Evolutionary conservation across 1,284 basidiomycete species (phyloP), one percentile per base, ranked within the genome.

Genomic region (Neolentinus lepideus): DNA sequence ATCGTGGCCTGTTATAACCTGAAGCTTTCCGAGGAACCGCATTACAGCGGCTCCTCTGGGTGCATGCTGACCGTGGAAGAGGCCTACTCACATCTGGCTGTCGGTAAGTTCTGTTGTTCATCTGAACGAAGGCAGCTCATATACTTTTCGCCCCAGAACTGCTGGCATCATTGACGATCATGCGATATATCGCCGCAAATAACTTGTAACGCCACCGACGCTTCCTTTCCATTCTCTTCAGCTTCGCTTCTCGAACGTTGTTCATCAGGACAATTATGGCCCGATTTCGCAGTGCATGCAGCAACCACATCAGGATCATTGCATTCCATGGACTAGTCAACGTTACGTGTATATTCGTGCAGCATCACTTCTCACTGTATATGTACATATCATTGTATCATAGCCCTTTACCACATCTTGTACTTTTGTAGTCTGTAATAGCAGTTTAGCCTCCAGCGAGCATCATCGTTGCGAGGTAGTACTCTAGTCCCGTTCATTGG

Each of bases 31-130:
- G 78, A 77, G 25, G 83, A 85, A 62, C 80, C 81, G 2, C 71
- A 73, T 19, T 84, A 84, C 60, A 52, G 54, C 3, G 63, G 67
- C 48, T 83, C 81, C 0, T 83, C 81, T 3, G 82, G 83, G 2
- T 81, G 80, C 56, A 77, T 78, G 67, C 67, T 87, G 54, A 81
- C 78, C 26, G 74, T 86, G n/a, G 81, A 83, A 46, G 84, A 86
- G 59, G 69, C 73, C 16, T 85, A 77, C 54, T 74, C 72, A 3
- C 72, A 79, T 55, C 69, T 85, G 52, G 77, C 77, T 31, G 71
- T 72, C 55, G 84, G 84, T 83, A 60, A 58, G 75, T 64, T 2
- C 27, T 24, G 22, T n/a, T 58, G 51, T 33, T 55, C 56, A 60
- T 54, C 51, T 9, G 36, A 3, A 56, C 52, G 14, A 35, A 45